Evolutionary conservation across 1,139 yeast species (phyloP).

Genomic region (Debaryomyces sp.): DNA sequence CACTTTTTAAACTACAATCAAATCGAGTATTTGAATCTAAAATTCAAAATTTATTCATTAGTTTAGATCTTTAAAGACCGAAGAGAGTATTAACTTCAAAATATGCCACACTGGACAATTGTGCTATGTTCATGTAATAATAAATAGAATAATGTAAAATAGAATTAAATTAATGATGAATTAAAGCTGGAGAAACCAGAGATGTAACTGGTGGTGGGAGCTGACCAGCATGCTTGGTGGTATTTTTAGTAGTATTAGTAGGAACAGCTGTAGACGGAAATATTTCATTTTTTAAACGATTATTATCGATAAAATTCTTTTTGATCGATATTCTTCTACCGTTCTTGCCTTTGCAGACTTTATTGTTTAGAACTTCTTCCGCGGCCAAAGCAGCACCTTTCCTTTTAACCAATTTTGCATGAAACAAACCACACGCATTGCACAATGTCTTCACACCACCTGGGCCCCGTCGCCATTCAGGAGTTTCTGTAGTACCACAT

Average conservation of each 20-base stretch:
- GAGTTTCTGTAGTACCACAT: slow-evolving; percentile 82
- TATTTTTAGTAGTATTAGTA: not conserved
- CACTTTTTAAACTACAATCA: too few relatives aligned
- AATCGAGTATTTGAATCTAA: not conserved
- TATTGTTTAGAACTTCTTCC: slow-evolving; percentile 46
- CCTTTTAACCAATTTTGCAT: slow-evolving; percentile 70
- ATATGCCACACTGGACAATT: not conserved
- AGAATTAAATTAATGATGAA: not conserved
- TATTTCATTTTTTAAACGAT: not conserved
- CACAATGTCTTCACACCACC: slow-evolving; percentile 82
- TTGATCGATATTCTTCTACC: slow-evolving; percentile 47
- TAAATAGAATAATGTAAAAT: not conserved
- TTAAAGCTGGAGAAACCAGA: not conserved
- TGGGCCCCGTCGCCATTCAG: slow-evolving; percentile 93
- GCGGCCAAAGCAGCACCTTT: slow-evolving; percentile 70
- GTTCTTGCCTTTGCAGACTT: slow-evolving; percentile 50
- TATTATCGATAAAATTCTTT: slow-evolving; percentile 22
- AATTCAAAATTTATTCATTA: not conserved
- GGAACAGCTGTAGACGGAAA: not conserved
- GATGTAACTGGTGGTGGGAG: not conserved
- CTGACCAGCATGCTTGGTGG: not conserved
- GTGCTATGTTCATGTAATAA: not conserved
- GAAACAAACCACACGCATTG: slow-evolving; percentile 87
- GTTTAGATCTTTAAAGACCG: not conserved
- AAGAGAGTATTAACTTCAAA: not conserved